phyloP scores from a whole-genome alignment of 1,284 basidiomycete species.

The Puccinia polysora region DNA sequence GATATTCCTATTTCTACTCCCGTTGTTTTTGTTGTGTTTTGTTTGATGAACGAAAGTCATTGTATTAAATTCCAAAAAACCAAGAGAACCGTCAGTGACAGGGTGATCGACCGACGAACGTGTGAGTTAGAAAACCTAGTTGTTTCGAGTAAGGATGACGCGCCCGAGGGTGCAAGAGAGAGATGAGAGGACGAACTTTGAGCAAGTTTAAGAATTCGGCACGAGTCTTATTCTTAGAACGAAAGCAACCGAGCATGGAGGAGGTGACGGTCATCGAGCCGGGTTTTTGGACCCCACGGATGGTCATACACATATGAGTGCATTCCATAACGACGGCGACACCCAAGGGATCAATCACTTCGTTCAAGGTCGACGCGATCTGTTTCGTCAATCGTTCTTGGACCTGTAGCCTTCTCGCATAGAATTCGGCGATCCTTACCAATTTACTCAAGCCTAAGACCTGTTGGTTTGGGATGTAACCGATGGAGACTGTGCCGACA shows the following conservation, averaged over 20 bases:
- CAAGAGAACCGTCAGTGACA: too few species aligned
- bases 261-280: slow-evolving; percentile 91
- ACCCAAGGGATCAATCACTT: slow-evolving; percentile 91
- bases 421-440: slow-evolving; percentile 94
- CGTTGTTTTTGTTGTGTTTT: too few species aligned
- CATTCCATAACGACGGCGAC: slow-evolving; percentile 72
- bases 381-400: slow-evolving; percentile 98
- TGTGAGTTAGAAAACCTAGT: too few species aligned
- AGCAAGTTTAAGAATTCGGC: slow-evolving; percentile 64
- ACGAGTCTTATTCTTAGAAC: slow-evolving; percentile 91
- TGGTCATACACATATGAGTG: slow-evolving; percentile 99
- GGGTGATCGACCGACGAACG: too few species aligned
- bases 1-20: too few species aligned
- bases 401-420: slow-evolving; percentile 88
- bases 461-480: slow-evolving; percentile 92
- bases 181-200: slow-evolving; percentile 1
- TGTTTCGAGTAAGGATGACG: too few species aligned
- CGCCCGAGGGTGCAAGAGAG: too few species aligned
- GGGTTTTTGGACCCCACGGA: slow-evolving; percentile 99
- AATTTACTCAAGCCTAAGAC: slow-evolving; percentile 97
- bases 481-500: slow-evolving; percentile 86
- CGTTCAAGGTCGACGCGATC: slow-evolving; percentile 92
- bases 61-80: too few species aligned
- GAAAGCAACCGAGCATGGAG: slow-evolving; percentile 98
- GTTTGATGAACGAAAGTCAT: too few species aligned